phyloP scores from a whole-genome alignment of 129 eudicot species.

The Flaveria trinervia region DNA sequence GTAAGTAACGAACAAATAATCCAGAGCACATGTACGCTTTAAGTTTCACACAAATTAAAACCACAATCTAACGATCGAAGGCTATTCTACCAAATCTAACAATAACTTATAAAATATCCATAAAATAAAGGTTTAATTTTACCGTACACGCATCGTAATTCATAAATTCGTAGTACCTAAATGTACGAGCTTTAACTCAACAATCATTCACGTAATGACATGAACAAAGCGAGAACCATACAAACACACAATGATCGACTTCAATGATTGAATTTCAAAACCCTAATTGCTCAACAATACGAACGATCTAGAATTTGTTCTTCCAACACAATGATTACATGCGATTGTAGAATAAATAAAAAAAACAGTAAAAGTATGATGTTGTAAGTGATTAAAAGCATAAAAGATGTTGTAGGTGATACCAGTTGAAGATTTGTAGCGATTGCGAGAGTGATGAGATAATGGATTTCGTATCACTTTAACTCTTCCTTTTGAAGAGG shows the following conservation, averaged over 20 bases:
- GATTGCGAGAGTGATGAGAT: slow-evolving; percentile 21
- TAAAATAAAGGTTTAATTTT: neutral
- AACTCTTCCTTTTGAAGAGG: neutral
- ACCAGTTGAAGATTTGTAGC: slow-evolving; percentile 28
- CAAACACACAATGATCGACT: slow-evolving; percentile 17
- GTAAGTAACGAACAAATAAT: neutral
- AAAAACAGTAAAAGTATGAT: neutral
- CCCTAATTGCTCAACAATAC: slow-evolving; percentile 11
- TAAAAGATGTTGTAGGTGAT: neutral
- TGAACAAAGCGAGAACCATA: neutral
- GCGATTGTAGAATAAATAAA: neutral
- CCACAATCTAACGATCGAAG: neutral
- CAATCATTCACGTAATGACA: neutral
- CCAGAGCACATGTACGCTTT: neutral
- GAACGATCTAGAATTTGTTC: neutral
- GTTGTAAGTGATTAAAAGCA: neutral
- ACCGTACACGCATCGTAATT: slow-evolving; percentile 1
- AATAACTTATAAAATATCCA: neutral
- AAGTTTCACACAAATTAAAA: neutral
- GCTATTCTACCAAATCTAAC: slow-evolving; percentile 8
- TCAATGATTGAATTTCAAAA: slow-evolving; percentile 14
- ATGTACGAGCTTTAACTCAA: neutral
- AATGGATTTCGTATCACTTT: slow-evolving; percentile 6
- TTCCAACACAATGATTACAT: slow-evolving; percentile 4
- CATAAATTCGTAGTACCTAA: slow-evolving; percentile 1